Evolutionary conservation across 257 asterid genomes (phyloP).

Genomic region (Paulownia fortunei): DNA sequence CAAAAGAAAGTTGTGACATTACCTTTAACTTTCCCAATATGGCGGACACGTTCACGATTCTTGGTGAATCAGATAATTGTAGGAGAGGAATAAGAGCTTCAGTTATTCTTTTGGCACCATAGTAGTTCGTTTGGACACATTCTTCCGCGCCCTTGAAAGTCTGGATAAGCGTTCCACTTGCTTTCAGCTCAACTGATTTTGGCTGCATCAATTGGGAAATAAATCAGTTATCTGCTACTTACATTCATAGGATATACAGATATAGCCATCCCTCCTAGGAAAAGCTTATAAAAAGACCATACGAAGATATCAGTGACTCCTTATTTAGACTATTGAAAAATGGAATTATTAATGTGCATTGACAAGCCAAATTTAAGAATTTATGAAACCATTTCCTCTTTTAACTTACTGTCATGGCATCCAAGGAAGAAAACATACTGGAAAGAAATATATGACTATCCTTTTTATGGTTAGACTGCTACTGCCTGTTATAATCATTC

Average conservation of each 20-base stretch:
- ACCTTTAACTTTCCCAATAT: slow-evolving; percentile 50
- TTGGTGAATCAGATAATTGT: slow-evolving; percentile 47
- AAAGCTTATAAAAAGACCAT: too few species aligned
- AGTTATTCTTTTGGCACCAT: slow-evolving; percentile 43
- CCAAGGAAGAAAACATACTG: not conserved
- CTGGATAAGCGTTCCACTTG: slow-evolving; percentile 33
- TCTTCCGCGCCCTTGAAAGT: slow-evolving; percentile 40
- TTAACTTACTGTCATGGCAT: too few species aligned
- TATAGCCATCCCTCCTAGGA: too few species aligned
- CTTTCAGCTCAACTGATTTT: slow-evolving; percentile 24
- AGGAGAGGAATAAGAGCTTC: slow-evolving; percentile 53
- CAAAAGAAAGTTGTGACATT: not conserved
- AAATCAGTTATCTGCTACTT: not conserved
- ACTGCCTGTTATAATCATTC: too few species aligned
- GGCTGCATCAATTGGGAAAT: slow-evolving; percentile 29
- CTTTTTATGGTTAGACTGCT: too few species aligned
- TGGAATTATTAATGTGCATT: too few species aligned
- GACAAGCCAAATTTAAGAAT: too few species aligned
- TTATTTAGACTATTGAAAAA: too few species aligned
- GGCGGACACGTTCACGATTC: slow-evolving; percentile 60
- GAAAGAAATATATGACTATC: too few species aligned
- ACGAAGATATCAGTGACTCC: too few species aligned
- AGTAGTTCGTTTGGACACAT: slow-evolving; percentile 52
- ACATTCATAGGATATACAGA: too few species aligned
- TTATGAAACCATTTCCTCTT: too few species aligned